A percentile compares a stretch with the other conserved stretches of the same genome.
Evolutionary conservation across 2,329 filamentous ascomycete species (phyloP).

Genomic region (Zymoseptoria passerinii): DNA sequence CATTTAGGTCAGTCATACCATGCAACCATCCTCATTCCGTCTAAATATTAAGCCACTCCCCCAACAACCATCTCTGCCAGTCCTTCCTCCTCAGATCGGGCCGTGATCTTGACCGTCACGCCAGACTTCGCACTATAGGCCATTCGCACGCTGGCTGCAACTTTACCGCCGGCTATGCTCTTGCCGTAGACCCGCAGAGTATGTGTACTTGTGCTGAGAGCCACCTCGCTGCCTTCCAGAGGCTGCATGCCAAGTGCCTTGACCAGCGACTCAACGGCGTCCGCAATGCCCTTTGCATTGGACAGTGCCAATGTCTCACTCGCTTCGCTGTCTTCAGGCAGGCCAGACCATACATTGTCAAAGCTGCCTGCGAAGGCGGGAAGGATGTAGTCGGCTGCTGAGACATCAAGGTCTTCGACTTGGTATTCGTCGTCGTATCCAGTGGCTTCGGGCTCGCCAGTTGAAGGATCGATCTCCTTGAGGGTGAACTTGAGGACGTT

Average conservation of each 20-base stretch:
- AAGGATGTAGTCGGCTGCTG: conserved; percentile 86
- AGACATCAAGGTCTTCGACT: conserved; percentile 84
- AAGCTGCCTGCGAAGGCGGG: conserved; percentile 93
- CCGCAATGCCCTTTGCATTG: conserved; percentile 87
- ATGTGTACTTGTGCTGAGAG: conserved; percentile 80
- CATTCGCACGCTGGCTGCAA: conserved; percentile 84
- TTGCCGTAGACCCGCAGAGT: conserved; percentile 94
- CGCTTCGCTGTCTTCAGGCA: conserved; percentile 72
- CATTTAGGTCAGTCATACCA: background rate
- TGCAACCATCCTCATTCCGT: background rate
- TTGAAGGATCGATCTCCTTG: conserved; percentile 94
- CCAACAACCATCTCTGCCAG: conserved; percentile 77
- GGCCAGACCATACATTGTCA: conserved; percentile 77
- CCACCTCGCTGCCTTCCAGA: conserved; percentile 86
- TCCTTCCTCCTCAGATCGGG: conserved; percentile 85
- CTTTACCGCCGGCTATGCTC: conserved; percentile 81
- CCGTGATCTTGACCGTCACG: conserved; percentile 91
- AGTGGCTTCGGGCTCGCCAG: conserved; percentile 79
- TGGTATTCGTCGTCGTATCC: conserved; percentile 98
- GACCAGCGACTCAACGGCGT: conserved; percentile 85
- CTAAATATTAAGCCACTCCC: conserved; percentile 63
- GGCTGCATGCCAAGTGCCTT: conserved; percentile 84
- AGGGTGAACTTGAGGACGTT: conserved; percentile 94
- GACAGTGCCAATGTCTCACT: conserved; percentile 84
- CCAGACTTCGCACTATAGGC: conserved; percentile 86